phyloP scores from a whole-genome alignment of 306 rosid genomes.

The Cicer arietinum region DNA sequence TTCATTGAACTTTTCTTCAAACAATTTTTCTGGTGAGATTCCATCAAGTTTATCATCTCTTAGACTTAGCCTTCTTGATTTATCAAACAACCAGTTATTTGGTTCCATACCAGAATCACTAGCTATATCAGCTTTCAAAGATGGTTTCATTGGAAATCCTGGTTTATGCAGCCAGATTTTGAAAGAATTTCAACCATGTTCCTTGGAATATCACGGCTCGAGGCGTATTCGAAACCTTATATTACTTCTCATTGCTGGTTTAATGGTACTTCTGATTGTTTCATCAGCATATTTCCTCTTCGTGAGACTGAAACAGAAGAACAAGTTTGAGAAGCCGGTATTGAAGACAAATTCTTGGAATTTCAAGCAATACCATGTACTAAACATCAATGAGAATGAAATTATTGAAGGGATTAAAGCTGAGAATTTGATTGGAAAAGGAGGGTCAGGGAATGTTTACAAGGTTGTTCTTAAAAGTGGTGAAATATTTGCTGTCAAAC shows the following conservation, averaged over 20 bases:
- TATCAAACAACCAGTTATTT: conserved; percentile 64
- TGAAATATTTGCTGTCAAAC: conserved; percentile 76
- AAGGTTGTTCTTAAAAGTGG: conserved; percentile 63
- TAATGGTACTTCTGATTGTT: conserved; percentile 50
- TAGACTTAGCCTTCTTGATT: conserved; percentile 78
- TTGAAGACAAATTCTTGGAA: conserved; percentile 67
- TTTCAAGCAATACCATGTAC: conserved; percentile 68
- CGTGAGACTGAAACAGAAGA: conserved; percentile 52
- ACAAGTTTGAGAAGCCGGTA: conserved; percentile 44
- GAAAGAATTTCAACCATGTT: conserved; percentile 54
- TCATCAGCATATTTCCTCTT: conserved; percentile 49
- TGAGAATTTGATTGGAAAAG: conserved; percentile 78
- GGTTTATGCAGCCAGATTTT: conserved; percentile 70
- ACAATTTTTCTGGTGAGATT: conserved; percentile 70
- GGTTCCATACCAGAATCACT: conserved; percentile 75
- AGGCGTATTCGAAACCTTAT: conserved; percentile 44
- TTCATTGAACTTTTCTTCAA: conserved; percentile 76
- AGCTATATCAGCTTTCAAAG: conserved; percentile 62
- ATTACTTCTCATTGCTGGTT: conserved; percentile 57
- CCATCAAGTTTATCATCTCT: conserved; percentile 63
- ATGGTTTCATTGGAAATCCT: conserved; percentile 75
- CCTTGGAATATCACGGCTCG: conserved; percentile 46
- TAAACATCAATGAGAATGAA: conserved; percentile 73
- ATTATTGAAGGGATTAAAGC: conserved; percentile 62
- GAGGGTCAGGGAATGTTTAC: conserved; percentile 94